These are phyloP conservation scores for Pleurotus eryngii DNA, from an alignment of 768 basidiomycete genomes.

Conservation along the genomic window DNA sequence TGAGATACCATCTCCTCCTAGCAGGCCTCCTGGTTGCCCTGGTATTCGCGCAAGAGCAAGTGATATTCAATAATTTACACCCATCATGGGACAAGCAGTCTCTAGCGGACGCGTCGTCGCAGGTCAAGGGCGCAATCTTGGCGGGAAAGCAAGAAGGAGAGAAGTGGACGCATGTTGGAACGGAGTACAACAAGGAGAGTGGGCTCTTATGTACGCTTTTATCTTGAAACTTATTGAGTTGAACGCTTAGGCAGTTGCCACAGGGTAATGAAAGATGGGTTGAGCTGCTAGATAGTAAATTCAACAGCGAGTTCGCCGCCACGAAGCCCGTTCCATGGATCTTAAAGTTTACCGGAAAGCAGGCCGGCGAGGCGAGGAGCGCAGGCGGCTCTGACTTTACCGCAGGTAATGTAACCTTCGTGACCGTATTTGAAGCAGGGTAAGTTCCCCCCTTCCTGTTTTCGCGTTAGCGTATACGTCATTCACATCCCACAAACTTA, in stretches of 20 bases:
- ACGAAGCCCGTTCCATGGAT: constrained; percentile 55
- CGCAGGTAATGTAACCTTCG: constrained; percentile 85
- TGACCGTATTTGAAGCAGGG: constrained; percentile 77
- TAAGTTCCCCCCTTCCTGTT: constrained; percentile 32
- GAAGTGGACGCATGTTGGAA: constrained; percentile 62
- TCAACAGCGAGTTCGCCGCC: constrained; percentile 55
- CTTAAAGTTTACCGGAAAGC: constrained; percentile 44
- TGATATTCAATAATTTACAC: not conserved
- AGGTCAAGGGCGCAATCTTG: constrained; percentile 26
- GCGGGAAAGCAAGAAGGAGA: constrained; percentile 47
- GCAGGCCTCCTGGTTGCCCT: not conserved
- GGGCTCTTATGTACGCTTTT: constrained; percentile 62
- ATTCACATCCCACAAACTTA: not conserved
- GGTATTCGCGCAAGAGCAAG: not conserved
- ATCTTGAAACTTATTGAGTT: not conserved
- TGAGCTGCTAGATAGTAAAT: constrained; percentile 55
- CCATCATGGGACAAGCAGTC: not conserved
- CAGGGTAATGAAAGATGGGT: constrained; percentile 82
- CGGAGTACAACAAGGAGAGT: constrained; percentile 66
- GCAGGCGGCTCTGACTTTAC: constrained; percentile 62
- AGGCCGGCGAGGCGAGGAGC: constrained; percentile 66
- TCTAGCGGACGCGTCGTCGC: constrained; percentile 38
- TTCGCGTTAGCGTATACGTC: not conserved
- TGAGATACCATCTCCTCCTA: not conserved
- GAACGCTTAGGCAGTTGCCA: not conserved